Evolutionary conservation across 345 rosid species (phyloP).

Genomic region (Rubroshorea leprosula): DNA sequence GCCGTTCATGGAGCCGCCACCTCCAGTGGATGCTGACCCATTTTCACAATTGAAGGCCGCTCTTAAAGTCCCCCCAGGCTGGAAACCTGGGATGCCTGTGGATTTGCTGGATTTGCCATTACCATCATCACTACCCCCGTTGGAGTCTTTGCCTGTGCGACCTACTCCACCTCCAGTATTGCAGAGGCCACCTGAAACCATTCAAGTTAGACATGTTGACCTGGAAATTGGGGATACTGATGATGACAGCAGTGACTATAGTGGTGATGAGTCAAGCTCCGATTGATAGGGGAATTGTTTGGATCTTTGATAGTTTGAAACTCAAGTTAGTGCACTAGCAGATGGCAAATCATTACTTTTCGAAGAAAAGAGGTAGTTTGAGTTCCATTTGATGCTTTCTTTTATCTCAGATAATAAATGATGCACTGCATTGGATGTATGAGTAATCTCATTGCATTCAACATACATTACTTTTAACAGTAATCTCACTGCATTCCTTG

Average conservation of each 20-base stretch:
- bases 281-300: slow-evolving; percentile 28
- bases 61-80: slow-evolving; percentile 69
- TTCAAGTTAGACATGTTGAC: slow-evolving; percentile 82
- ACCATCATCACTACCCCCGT: slow-evolving; percentile 67
- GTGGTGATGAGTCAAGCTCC: slow-evolving; percentile 35
- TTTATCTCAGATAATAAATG: too few species aligned
- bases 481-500: neutral
- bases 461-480: too few species aligned
- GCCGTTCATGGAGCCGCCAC: slow-evolving; percentile 61
- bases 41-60: slow-evolving; percentile 41
- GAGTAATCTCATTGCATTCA: too few species aligned
- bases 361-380: neutral
- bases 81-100: slow-evolving; percentile 98
- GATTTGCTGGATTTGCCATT: slow-evolving; percentile 62
- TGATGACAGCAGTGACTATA: slow-evolving; percentile 70
- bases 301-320: neutral
- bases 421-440: too few species aligned
- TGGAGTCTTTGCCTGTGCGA: slow-evolving; percentile 48
- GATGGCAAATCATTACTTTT: neutral
- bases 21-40: slow-evolving; percentile 28
- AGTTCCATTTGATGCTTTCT: neutral
- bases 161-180: slow-evolving; percentile 49
- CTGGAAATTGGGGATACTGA: slow-evolving; percentile 67
- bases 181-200: slow-evolving; percentile 57
- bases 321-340: neutral